These are phyloP conservation scores for Gossypium davidsonii DNA, from an alignment of 441 rosid species.

Conservation along the genomic window DNA sequence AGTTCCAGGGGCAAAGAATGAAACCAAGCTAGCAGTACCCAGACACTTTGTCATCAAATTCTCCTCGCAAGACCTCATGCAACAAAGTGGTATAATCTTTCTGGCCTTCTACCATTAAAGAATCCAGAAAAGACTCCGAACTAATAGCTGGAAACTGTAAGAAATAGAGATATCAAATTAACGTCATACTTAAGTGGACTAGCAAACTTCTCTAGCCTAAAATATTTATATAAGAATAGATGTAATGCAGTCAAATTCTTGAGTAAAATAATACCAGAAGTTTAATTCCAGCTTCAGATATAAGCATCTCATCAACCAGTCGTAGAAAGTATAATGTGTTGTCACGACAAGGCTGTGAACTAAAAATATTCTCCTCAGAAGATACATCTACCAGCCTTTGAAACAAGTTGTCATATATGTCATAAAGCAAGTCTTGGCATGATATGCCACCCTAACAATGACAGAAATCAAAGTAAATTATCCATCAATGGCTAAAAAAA, in stretches of 20 bases:
- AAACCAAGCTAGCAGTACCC: constrained; percentile 43
- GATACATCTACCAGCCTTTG: constrained; percentile 71
- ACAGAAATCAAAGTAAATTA: constrained; percentile 21
- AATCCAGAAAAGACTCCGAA: constrained; percentile 51
- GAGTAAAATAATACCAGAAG: constrained; percentile 51
- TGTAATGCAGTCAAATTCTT: neutral
- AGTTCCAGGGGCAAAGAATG: constrained; percentile 13
- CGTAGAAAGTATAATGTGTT: constrained; percentile 77
- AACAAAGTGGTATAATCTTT: constrained; percentile 52
- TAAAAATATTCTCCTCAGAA: constrained; percentile 78
- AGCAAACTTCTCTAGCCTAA: neutral
- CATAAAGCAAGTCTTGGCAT: constrained; percentile 59
- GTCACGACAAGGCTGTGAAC: constrained; percentile 92
- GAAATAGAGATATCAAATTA: constrained; percentile 16
- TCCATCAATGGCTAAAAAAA: constrained; percentile 7
- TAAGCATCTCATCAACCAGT: constrained; percentile 85
- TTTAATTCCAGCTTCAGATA: constrained; percentile 70
- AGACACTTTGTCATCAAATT: constrained; percentile 46
- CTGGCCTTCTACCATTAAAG: constrained; percentile 56
- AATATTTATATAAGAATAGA: neutral
- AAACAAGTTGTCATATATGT: constrained; percentile 69
- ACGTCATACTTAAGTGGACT: neutral
- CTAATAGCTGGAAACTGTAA: constrained; percentile 84
- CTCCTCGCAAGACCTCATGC: constrained; percentile 57
- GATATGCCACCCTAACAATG: constrained; percentile 53